Percentiles rank a stretch among this genome's conserved stretches.
Conservation (phyloP, 1,284 basidiomycete species). For the Clitocybe nebularis region DNA sequence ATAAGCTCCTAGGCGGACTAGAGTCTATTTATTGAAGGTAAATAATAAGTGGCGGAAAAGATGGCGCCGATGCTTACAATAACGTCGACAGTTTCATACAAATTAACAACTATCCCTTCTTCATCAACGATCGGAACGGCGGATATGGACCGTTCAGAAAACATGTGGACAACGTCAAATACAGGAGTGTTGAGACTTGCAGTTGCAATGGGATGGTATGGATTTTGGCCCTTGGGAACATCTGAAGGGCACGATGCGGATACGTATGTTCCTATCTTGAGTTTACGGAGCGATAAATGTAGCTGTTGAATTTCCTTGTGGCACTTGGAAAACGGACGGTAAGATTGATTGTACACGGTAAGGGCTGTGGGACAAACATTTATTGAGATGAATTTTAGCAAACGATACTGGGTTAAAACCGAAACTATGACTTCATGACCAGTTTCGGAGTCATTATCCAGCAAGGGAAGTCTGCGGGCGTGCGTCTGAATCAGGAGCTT, state of each 20-base stretch:
- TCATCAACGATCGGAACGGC: conserved; percentile 96
- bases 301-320: conserved; percentile 74
- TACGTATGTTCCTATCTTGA: conserved; percentile 95
- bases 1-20: conserved; percentile 93
- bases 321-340: conserved; percentile 38
- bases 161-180: conserved; percentile 98
- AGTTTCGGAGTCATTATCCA: conserved; percentile 92
- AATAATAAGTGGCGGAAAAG: conserved; percentile 8
- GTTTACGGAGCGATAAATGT: conserved; percentile 77
- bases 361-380: conserved; percentile 67
- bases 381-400: conserved; percentile 98
- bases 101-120: conserved; percentile 90
- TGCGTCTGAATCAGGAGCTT: conserved; percentile 93
- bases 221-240: conserved; percentile 50
- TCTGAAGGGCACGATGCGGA: conserved; percentile 38
- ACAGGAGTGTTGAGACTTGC: conserved; percentile 92
- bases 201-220: conserved; percentile 88
- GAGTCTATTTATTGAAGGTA: conserved; percentile 54
- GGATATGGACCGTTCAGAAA: conserved; percentile 92
- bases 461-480: conserved; percentile 89
- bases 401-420: conserved; percentile 95
- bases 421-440: conserved; percentile 95
- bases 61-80: conserved; percentile 64
- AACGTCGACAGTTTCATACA: conserved; percentile 99
- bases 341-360: conserved; percentile 1